phyloP scores from a whole-genome alignment of 1,139 yeast species.

The Magnusiomyces suaveolens region DNA sequence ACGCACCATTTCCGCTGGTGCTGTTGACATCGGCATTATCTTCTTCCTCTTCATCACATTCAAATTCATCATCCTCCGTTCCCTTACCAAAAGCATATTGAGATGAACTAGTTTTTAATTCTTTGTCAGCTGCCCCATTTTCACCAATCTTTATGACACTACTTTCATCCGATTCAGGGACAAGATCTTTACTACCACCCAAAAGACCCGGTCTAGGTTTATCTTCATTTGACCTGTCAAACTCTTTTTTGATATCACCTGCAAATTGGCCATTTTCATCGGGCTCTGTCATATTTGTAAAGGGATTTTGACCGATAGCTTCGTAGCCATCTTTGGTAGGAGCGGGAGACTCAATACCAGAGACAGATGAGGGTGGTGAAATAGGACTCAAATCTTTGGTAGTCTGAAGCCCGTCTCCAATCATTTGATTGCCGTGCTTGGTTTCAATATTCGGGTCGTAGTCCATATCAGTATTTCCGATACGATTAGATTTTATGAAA shows the following conservation, averaged over 20 bases:
- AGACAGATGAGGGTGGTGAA: background rate
- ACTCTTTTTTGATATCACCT: background rate
- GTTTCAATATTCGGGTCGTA: background rate
- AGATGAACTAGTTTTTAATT: too few relatives aligned
- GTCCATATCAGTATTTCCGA: background rate
- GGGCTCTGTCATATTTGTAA: background rate
- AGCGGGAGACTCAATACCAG: background rate
- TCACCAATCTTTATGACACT: background rate
- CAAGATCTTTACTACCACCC: background rate
- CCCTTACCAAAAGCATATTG: too few relatives aligned
- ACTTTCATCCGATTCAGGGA: background rate
- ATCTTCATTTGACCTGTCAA: background rate
- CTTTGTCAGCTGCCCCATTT: background rate
- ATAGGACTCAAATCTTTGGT: background rate
- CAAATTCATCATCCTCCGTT: background rate
- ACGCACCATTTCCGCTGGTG: background rate
- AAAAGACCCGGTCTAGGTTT: constrained; percentile 1
- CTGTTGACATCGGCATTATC: background rate
- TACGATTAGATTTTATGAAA: background rate
- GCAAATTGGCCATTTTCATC: background rate
- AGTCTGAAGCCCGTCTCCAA: background rate
- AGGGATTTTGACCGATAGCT: background rate
- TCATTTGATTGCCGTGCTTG: background rate
- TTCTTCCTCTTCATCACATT: background rate
- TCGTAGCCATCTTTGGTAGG: background rate